phyloP scores from a whole-genome alignment of 345 rosid genomes.

The Citrus inodora region DNA sequence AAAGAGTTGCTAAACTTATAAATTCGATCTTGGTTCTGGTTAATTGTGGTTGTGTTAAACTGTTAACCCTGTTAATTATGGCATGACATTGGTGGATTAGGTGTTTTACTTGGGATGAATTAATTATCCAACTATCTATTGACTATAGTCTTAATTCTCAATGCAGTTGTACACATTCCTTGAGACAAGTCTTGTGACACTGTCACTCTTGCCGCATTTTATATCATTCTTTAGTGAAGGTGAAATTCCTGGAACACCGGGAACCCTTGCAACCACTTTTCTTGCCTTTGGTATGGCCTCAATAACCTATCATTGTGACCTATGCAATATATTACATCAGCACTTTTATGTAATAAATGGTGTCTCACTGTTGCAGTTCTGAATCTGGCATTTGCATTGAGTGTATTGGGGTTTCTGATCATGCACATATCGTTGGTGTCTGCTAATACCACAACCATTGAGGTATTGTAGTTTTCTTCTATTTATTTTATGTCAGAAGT shows the following conservation, averaged over 20 bases:
- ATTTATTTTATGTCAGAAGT: not conserved
- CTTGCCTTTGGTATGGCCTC: constrained; percentile 77
- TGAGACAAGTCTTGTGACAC: constrained; percentile 85
- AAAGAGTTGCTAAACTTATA: not conserved
- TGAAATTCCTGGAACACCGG: constrained; percentile 93
- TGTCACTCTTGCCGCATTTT: constrained; percentile 83
- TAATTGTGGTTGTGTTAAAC: not conserved
- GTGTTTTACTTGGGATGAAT: not conserved
- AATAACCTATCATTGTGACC: not conserved
- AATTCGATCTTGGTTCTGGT: not conserved
- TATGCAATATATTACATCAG: not conserved
- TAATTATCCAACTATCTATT: not conserved
- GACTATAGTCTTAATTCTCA: constrained; percentile 10
- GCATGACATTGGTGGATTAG: not conserved
- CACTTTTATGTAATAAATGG: not conserved
- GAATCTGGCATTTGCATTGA: constrained; percentile 92
- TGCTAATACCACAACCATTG: constrained; percentile 92
- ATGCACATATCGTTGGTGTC: constrained; percentile 87
- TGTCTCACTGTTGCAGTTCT: constrained; percentile 53
- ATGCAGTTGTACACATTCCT: constrained; percentile 96
- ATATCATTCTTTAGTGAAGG: constrained; percentile 87
- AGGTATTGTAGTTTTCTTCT: constrained; percentile 44
- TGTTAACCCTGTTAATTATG: not conserved
- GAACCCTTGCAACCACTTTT: constrained; percentile 93
- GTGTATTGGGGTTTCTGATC: constrained; percentile 89